These are phyloP conservation scores for Fraxinus greggii DNA, from an alignment of 305 asterid genomes.

Conservation along the genomic window DNA sequence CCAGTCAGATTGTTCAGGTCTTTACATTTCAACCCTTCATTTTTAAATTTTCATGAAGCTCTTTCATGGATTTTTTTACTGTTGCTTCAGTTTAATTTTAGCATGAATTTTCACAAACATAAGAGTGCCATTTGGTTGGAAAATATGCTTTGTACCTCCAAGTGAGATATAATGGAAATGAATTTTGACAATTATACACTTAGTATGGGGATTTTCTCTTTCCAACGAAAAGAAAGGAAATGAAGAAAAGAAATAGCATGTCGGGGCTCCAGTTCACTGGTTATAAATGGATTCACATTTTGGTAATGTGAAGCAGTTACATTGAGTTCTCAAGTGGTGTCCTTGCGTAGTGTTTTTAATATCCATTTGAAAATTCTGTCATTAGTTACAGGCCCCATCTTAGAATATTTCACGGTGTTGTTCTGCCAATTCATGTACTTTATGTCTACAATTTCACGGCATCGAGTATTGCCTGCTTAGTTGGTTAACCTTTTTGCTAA, in stretches of 20 bases:
- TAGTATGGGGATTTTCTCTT: neutral
- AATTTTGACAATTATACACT: neutral
- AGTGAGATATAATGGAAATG: neutral
- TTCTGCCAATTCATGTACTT: constrained; percentile 1
- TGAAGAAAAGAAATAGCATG: neutral
- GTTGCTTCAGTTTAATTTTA: neutral
- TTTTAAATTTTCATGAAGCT: neutral
- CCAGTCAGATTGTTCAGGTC: constrained; percentile 85
- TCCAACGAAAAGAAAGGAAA: neutral
- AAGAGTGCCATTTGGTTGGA: neutral
- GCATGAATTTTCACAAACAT: neutral
- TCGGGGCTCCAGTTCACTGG: neutral
- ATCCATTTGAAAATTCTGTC: neutral
- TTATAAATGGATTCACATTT: neutral
- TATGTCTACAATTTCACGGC: neutral
- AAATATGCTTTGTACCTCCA: constrained; percentile 7
- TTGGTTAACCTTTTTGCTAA: neutral
- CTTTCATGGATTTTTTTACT: neutral
- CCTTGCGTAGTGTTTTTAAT: neutral
- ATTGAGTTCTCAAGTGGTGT: neutral
- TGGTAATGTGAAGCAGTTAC: neutral
- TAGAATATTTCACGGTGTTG: neutral
- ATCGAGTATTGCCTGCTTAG: neutral
- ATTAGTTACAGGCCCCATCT: neutral
- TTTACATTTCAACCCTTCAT: neutral